These are phyloP conservation scores for Triglochin maritima DNA, from an alignment of 106 monocot genomes.

Conservation along the genomic window DNA sequence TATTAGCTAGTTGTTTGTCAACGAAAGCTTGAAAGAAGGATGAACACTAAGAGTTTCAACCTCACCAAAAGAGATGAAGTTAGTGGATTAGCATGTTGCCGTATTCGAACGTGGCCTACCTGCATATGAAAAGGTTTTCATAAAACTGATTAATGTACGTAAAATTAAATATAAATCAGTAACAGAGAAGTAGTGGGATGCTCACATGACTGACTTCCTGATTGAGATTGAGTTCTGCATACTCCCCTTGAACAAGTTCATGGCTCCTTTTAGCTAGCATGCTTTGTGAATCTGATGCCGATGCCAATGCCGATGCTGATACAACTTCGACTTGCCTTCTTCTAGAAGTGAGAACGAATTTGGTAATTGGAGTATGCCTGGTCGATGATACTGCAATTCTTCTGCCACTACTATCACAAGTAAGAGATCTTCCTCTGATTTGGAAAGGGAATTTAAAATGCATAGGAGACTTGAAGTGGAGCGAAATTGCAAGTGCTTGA, in stretches of 20 bases:
- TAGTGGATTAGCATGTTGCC: conserved; percentile 96
- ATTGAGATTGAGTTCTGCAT: conserved; percentile 17
- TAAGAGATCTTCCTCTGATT: no score
- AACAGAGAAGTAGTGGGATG: not conserved
- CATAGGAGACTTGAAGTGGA: no score
- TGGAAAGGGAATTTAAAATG: no score
- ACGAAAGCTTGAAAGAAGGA: not conserved
- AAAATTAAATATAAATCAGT: not conserved
- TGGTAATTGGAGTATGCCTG: no score
- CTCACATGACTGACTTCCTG: conserved; percentile 10
- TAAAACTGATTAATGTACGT: no score
- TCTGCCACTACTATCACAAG: no score
- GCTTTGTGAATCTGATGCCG: not conserved
- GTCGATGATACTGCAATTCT: no score
- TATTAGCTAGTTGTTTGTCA: no score
- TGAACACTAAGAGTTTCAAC: no score
- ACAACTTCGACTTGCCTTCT: no score
- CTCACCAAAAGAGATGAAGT: conserved; percentile 49
- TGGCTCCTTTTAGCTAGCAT: not conserved
- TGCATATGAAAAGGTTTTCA: conserved; percentile 9
- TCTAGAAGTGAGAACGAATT: no score
- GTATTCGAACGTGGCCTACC: conserved; percentile 76
- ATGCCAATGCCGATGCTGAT: not conserved
- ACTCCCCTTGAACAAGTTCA: conserved; percentile 10
- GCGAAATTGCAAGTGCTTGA: no score